A percentile compares a stretch with the other conserved stretches of the same genome.
Conservation (phyloP, 345 rosid genomes). For the Populus euphratica region DNA sequence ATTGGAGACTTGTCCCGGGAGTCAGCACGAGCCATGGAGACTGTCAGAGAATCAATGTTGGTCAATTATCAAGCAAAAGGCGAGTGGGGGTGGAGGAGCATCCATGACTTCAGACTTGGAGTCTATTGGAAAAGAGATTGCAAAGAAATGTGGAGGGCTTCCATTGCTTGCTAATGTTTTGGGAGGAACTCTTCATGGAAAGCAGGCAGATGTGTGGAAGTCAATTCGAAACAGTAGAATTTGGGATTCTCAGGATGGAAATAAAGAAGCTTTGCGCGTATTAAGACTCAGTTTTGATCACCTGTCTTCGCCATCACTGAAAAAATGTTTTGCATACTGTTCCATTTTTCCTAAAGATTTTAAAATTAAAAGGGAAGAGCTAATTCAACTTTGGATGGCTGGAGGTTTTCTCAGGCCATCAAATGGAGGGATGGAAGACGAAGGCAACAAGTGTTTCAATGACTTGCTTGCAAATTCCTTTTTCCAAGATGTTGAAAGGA, state of each 20-base stretch:
- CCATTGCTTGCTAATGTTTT: constrained; percentile 15
- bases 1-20: not conserved
- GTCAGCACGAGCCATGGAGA: not conserved
- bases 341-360: constrained; percentile 3
- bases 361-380: not conserved
- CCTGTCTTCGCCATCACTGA: not conserved
- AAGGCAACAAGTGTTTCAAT: constrained; percentile 21
- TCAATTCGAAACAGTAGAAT: constrained; percentile 1
- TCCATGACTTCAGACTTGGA: not conserved
- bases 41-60: constrained; percentile 14
- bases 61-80: constrained; percentile 15
- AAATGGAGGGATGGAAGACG: not conserved
- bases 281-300: constrained; percentile 12
- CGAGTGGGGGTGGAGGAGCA: not conserved
- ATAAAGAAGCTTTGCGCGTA: constrained; percentile 1
- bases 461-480: constrained; percentile 21
- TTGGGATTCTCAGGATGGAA: not conserved
- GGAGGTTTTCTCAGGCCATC: constrained; percentile 1
- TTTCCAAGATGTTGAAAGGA: constrained; percentile 20
- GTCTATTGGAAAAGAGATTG: constrained; percentile 17
- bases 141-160: constrained; percentile 19
- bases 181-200: constrained; percentile 5
- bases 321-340: constrained; percentile 15
- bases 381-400: constrained; percentile 15
- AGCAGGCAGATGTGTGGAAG: constrained; percentile 2